Conservation (phyloP, 345 rosid species). For the Salix arbutifolia region DNA sequence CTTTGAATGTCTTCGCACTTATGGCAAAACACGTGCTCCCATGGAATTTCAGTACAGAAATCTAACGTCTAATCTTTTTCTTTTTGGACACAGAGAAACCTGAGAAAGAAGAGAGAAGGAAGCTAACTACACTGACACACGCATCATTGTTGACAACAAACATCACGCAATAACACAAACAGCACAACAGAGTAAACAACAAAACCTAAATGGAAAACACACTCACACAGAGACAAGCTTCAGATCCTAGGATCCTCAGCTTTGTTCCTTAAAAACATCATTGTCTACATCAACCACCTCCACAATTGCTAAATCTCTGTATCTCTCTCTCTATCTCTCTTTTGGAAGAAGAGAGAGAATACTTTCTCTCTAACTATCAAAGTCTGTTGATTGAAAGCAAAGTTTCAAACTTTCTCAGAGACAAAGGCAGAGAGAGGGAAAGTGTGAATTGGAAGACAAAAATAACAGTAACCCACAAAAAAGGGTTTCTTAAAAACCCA, state of each 20-base stretch:
- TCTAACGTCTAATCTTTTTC: background rate
- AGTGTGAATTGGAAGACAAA: conserved; percentile 53
- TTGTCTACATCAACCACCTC: conserved; percentile 6
- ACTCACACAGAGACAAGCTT: conserved; percentile 13
- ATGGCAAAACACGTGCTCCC: background rate
- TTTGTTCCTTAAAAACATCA: background rate
- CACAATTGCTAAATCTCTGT: conserved; percentile 14
- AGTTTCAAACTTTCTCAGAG: conserved; percentile 29
- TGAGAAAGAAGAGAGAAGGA: background rate
- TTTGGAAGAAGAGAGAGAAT: conserved; percentile 4
- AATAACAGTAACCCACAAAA: conserved; percentile 27
- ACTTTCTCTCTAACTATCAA: conserved; percentile 25
- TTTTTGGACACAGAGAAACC: background rate
- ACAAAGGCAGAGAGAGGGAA: conserved; percentile 16
- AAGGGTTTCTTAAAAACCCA: conserved; percentile 56
- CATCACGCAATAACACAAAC: background rate
- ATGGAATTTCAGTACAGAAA: background rate
- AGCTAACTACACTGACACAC: background rate
- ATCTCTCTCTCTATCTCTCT: too few relatives aligned
- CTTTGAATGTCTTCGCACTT: background rate
- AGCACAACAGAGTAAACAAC: background rate
- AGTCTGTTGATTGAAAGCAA: conserved; percentile 74
- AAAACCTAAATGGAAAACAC: background rate
- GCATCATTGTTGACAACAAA: background rate
- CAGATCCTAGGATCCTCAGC: conserved; percentile 22